Evolutionary conservation across 148 eudicot species (phyloP).

Genomic region (Fagopyrum esculentum): DNA sequence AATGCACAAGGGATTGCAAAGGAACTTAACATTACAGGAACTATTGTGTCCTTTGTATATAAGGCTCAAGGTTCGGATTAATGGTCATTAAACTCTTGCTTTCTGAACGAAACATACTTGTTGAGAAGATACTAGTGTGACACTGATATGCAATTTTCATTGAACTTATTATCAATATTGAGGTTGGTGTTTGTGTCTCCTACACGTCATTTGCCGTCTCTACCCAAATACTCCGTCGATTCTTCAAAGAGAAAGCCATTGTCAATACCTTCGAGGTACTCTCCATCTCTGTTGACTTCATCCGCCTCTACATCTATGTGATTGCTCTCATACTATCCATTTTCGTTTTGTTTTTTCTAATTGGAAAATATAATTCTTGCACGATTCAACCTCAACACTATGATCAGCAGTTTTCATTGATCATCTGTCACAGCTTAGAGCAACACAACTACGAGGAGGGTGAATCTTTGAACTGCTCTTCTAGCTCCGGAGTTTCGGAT

Average conservation of each 20-base stretch:
- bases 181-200: background rate
- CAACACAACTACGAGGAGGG: slow-evolving; percentile 5
- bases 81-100: too few relatives aligned
- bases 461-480: slow-evolving; percentile 8
- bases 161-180: too few relatives aligned
- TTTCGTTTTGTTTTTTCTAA: background rate
- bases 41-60: slow-evolving; percentile 57
- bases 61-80: slow-evolving; percentile 49
- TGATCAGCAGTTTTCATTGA: too few relatives aligned
- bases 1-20: slow-evolving; percentile 58
- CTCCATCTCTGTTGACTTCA: background rate
- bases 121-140: too few relatives aligned
- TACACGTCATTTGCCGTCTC: slow-evolving; percentile 1
- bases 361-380: background rate
- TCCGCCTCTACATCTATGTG: background rate
- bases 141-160: too few relatives aligned
- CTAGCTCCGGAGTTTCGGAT: slow-evolving; percentile 6
- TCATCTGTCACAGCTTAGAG: background rate
- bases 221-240: background rate
- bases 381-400: background rate
- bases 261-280: background rate
- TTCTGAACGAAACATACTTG: too few relatives aligned
- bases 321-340: background rate
- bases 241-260: background rate
- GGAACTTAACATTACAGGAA: slow-evolving; percentile 60